Conservation (phyloP, 768 basidiomycete genomes). For the Lactarius akahatsu region DNA sequence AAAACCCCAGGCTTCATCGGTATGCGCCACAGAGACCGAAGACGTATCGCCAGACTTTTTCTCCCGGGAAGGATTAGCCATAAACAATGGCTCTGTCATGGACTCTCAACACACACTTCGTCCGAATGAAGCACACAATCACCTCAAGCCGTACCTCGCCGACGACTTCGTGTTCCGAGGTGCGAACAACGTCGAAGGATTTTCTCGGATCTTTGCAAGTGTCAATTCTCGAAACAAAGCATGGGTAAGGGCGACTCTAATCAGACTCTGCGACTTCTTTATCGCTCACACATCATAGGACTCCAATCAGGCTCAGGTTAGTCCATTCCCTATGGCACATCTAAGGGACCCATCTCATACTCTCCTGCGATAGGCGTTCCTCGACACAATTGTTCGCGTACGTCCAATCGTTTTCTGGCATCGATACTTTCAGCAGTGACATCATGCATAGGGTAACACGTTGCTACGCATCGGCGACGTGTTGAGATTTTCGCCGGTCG, state of each 20-base stretch:
- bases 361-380: constrained; percentile 31
- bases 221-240: constrained; percentile 31
- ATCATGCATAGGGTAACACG: constrained; percentile 31
- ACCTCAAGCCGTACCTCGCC: constrained; percentile 31
- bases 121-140: constrained; percentile 34
- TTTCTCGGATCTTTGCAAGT: constrained; percentile 33
- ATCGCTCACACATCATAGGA: constrained; percentile 21
- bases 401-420: constrained; percentile 6
- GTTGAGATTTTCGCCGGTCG: constrained; percentile 32
- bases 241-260: constrained; percentile 29
- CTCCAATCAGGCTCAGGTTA: constrained; percentile 35
- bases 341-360: background rate
- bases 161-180: constrained; percentile 31
- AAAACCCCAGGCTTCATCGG: constrained; percentile 13
- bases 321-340: background rate
- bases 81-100: constrained; percentile 25
- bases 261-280: background rate
- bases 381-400: constrained; percentile 32
- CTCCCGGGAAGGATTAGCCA: constrained; percentile 30
- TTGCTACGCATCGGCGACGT: constrained; percentile 37
- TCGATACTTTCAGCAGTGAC: background rate
- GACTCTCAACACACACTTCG: constrained; percentile 22
- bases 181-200: constrained; percentile 31
- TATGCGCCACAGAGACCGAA: background rate
- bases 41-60: constrained; percentile 29